Percentiles rank a stretch among this genome's conserved stretches.
Evolutionary conservation across 495 filamentous ascomycete genomes (phyloP).

Genomic region (Penicillium bialowiezense): DNA sequence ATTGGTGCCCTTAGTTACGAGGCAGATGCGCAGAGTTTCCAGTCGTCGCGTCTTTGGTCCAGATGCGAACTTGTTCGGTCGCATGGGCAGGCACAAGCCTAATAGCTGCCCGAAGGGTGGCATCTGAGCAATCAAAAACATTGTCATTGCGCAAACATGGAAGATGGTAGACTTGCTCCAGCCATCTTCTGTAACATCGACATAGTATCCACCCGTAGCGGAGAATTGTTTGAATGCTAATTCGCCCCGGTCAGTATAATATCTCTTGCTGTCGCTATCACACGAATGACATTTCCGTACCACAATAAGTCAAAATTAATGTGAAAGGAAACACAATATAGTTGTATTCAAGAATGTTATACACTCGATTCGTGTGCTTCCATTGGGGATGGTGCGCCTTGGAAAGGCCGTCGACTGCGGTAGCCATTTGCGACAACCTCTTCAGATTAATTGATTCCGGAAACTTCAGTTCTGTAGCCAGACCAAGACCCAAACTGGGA

Average conservation of each 20-base stretch:
- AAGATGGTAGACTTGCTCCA: conserved; percentile 3
- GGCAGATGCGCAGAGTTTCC: conserved; percentile 2
- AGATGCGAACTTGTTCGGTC: neutral
- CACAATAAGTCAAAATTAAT: conserved; percentile 1
- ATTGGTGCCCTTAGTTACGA: conserved; percentile 9
- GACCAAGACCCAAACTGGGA: too few relatives aligned
- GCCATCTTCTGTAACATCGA: neutral
- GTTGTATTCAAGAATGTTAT: conserved; percentile 1
- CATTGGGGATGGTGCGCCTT: neutral
- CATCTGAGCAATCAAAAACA: neutral
- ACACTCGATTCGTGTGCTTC: conserved; percentile 7
- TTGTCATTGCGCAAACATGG: neutral
- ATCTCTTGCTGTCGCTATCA: too few relatives aligned
- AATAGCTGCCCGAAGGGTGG: conserved; percentile 4
- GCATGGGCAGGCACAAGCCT: conserved; percentile 5
- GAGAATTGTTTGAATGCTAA: neutral
- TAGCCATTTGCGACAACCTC: too few relatives aligned
- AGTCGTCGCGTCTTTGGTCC: neutral
- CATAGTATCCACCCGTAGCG: conserved; percentile 1
- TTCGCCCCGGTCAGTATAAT: too few relatives aligned
- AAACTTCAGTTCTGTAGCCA: too few relatives aligned
- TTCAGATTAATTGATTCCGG: too few relatives aligned
- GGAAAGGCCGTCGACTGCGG: too few relatives aligned
- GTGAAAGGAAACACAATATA: conserved; percentile 6
- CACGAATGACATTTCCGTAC: neutral